Evolutionary conservation across 257 asterid species (phyloP).

Genomic region (Striga asiatica): DNA sequence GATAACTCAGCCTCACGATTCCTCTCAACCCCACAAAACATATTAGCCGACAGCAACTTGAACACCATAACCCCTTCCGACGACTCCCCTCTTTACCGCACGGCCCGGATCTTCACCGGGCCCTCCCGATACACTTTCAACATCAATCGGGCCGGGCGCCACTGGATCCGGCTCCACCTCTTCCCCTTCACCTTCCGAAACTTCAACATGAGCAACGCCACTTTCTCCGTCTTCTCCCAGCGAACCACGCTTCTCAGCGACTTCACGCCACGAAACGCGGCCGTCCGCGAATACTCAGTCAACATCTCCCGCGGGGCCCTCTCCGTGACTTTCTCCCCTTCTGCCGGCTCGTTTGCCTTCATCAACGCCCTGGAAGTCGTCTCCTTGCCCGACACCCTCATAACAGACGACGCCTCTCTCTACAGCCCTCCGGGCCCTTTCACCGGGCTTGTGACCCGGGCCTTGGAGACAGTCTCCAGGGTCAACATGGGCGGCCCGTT

Average conservation of each 20-base stretch:
- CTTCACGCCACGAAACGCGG: slow-evolving; percentile 33
- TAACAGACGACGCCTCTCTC: slow-evolving; percentile 42
- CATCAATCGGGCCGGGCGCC: slow-evolving; percentile 1
- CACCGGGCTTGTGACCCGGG: slow-evolving; percentile 31
- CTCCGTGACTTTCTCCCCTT: slow-evolving; percentile 37
- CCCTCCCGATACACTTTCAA: neutral
- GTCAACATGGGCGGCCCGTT: slow-evolving; percentile 78
- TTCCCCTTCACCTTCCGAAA: slow-evolving; percentile 33
- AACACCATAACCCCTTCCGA: neutral
- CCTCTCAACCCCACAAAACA: neutral
- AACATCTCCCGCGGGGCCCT: slow-evolving; percentile 34
- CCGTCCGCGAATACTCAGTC: slow-evolving; percentile 43
- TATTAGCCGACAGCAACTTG: neutral
- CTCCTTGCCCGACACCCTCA: slow-evolving; percentile 46
- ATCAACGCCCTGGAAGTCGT: slow-evolving; percentile 66
- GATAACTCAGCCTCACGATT: neutral
- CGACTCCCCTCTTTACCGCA: neutral
- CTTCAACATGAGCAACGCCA: slow-evolving; percentile 35
- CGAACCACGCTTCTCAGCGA: slow-evolving; percentile 23
- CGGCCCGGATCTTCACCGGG: neutral
- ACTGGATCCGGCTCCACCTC: slow-evolving; percentile 51
- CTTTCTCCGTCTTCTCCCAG: slow-evolving; percentile 44
- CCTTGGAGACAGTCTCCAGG: slow-evolving; percentile 56
- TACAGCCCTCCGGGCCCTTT: slow-evolving; percentile 32
- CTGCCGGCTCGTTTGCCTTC: slow-evolving; percentile 39